These are phyloP conservation scores for Fusarium albosuccineum DNA, from an alignment of 2,329 filamentous ascomycete genomes.

Conservation along the genomic window DNA sequence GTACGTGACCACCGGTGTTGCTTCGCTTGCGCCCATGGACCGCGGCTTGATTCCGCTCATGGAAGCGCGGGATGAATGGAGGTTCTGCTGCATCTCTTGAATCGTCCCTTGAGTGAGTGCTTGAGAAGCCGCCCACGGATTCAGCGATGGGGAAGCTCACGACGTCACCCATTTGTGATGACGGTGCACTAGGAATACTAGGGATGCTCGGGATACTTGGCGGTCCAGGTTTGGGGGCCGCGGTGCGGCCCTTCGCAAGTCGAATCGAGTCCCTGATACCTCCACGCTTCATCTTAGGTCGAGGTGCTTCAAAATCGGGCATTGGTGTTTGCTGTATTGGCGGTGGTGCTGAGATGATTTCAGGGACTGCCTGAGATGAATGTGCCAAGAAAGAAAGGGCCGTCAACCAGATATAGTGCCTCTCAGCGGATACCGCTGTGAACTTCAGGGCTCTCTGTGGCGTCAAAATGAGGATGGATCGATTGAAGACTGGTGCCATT, in stretches of 20 bases:
- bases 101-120: slow-evolving; percentile 59
- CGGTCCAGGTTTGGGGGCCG: slow-evolving; percentile 57
- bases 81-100: slow-evolving; percentile 76
- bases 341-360: slow-evolving; percentile 71
- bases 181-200: slow-evolving; percentile 54
- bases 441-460: slow-evolving; percentile 96
- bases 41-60: slow-evolving; percentile 64
- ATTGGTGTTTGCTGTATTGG: slow-evolving; percentile 57
- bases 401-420: slow-evolving; percentile 95
- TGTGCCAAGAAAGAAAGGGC: slow-evolving; percentile 95
- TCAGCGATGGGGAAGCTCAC: slow-evolving; percentile 56
- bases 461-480: slow-evolving; percentile 94
- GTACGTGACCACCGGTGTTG: slow-evolving; percentile 83
- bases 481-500: slow-evolving; percentile 77
- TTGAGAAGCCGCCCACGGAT: slow-evolving; percentile 53
- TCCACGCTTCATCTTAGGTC: slow-evolving; percentile 60
- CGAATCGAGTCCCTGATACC: slow-evolving; percentile 90
- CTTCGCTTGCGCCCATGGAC: slow-evolving; percentile 87
- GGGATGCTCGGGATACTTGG: slow-evolving; percentile 67
- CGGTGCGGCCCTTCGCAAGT: slow-evolving; percentile 79
- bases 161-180: slow-evolving; percentile 54
- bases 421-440: slow-evolving; percentile 83
- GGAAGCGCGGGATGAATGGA: slow-evolving; percentile 78
- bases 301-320: slow-evolving; percentile 65
- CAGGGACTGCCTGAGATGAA: slow-evolving; percentile 83